Conservation (phyloP, 2,329 filamentous ascomycete species). For the Aspergillus candidus region DNA sequence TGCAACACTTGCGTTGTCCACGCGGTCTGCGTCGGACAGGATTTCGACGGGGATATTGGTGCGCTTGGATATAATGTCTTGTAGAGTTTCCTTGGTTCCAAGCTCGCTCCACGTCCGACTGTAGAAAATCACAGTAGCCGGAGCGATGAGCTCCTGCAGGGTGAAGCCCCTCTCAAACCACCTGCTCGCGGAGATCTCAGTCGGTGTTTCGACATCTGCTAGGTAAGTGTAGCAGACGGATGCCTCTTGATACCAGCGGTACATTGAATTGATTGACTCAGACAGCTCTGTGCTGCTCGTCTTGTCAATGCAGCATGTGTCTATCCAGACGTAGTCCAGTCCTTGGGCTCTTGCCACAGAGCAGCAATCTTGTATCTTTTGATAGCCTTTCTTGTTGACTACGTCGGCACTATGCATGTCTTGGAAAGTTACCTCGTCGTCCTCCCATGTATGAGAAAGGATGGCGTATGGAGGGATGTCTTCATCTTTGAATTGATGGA, state of each 20-base stretch:
- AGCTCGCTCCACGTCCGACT: background rate
- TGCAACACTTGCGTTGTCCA: no score
- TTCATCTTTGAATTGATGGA: background rate
- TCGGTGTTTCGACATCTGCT: slow-evolving; percentile 14
- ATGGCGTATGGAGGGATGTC: slow-evolving; percentile 18
- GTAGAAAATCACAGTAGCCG: background rate
- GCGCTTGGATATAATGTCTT: no score
- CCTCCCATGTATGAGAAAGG: slow-evolving; percentile 20
- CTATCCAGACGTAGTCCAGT: slow-evolving; percentile 31
- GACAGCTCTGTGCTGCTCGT: slow-evolving; percentile 30
- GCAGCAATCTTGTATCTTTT: no score
- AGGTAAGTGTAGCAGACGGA: slow-evolving; percentile 33
- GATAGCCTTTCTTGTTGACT: no score
- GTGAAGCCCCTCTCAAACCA: background rate
- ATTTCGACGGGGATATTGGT: no score
- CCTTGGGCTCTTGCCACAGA: background rate
- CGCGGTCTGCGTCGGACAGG: no score
- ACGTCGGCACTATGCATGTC: slow-evolving; percentile 4
- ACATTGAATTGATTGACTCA: slow-evolving; percentile 28
- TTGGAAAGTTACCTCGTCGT: slow-evolving; percentile 18
- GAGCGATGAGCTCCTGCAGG: background rate
- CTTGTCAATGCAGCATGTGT: slow-evolving; percentile 39
- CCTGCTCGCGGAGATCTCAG: background rate
- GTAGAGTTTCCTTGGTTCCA: background rate
- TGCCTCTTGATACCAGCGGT: slow-evolving; percentile 30